Percentiles rank a stretch among this genome's conserved stretches.
phyloP scores from a whole-genome alignment of 2,329 filamentous ascomycete genomes.

The Verticillium isaacii region DNA sequence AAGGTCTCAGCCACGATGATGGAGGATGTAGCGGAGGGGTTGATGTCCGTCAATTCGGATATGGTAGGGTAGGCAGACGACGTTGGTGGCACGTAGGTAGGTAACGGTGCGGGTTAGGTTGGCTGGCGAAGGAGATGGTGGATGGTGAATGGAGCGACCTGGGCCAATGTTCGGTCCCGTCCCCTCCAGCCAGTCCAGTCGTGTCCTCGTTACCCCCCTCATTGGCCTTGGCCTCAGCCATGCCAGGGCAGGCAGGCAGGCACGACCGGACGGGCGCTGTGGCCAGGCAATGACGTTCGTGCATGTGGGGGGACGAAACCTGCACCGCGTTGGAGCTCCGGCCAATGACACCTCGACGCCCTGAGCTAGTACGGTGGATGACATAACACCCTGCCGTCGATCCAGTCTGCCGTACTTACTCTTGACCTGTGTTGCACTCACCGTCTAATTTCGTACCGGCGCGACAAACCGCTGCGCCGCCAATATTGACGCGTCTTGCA shows the following conservation, averaged over 20 bases:
- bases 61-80: background rate
- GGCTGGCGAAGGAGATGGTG: background rate
- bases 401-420: too few species aligned
- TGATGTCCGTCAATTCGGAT: background rate
- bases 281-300: slow-evolving; percentile 9
- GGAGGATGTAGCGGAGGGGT: background rate
- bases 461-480: background rate
- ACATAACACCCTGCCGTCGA: background rate
- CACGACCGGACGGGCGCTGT: too few species aligned
- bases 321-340: background rate
- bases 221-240: slow-evolving; percentile 6
- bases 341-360: slow-evolving; percentile 1
- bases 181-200: background rate
- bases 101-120: background rate
- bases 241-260: background rate
- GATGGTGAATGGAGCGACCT: background rate
- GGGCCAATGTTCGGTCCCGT: background rate
- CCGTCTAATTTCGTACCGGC: background rate
- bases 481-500: background rate
- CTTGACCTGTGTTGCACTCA: background rate
- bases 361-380: background rate
- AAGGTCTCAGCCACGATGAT: background rate
- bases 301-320: slow-evolving; percentile 5
- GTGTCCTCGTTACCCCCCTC: slow-evolving; percentile 1
- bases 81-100: background rate